phyloP scores from a whole-genome alignment of 306 rosid species.

The Cercis canadensis region DNA sequence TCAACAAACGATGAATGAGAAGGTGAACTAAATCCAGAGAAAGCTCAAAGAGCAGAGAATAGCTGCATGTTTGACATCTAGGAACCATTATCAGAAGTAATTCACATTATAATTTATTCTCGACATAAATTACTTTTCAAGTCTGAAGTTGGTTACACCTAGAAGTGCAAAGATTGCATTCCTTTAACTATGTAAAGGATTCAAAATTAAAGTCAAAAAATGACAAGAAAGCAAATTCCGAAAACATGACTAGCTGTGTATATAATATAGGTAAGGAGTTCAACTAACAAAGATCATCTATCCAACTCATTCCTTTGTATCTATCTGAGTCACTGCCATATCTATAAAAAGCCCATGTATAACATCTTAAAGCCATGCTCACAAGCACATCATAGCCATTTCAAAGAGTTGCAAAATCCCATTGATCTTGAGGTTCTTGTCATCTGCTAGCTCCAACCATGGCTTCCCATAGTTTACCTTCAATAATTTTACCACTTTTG shows the following conservation, averaged over 20 bases:
- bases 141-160: background rate
- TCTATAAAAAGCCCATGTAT: constrained; percentile 32
- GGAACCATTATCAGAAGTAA: too few species aligned
- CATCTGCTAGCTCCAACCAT: constrained; percentile 38
- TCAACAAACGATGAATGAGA: too few species aligned
- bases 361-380: background rate
- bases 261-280: constrained; percentile 20
- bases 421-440: constrained; percentile 2
- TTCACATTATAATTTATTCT: too few species aligned
- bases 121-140: too few species aligned
- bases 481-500: constrained; percentile 40
- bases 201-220: too few species aligned
- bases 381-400: background rate
- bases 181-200: too few species aligned
- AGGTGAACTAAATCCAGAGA: too few species aligned
- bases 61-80: too few species aligned
- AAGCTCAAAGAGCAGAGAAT: too few species aligned
- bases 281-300: background rate
- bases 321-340: background rate
- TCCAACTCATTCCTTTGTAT: constrained; percentile 10
- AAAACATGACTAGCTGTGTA: too few species aligned
- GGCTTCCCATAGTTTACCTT: constrained; percentile 38
- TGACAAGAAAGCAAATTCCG: too few species aligned
- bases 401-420: background rate
- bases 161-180: background rate